A percentile compares a stretch with the other conserved stretches of the same genome.
Conservation (phyloP, 306 rosid genomes). For the Pyrus pyrifolia region DNA sequence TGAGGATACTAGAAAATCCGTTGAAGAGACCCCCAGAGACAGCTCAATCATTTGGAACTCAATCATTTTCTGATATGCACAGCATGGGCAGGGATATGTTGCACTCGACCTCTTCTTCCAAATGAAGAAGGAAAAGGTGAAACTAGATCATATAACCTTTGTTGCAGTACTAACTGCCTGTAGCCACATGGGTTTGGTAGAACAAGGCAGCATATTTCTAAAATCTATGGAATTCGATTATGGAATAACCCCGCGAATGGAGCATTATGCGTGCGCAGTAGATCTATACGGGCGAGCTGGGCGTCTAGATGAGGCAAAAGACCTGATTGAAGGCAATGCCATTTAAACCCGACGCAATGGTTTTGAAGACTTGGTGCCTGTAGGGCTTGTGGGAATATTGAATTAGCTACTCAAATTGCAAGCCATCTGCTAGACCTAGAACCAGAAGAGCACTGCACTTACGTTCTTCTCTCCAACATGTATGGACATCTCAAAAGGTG, state of each 20-base stretch:
- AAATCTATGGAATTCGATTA: slow-evolving; percentile 47
- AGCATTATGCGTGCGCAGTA: slow-evolving; percentile 81
- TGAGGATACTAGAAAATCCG: slow-evolving; percentile 64
- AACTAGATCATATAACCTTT: slow-evolving; percentile 75
- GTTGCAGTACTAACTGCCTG: slow-evolving; percentile 83
- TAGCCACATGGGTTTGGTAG: slow-evolving; percentile 74
- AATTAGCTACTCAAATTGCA: slow-evolving; percentile 67
- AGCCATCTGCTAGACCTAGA: slow-evolving; percentile 49
- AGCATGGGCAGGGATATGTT: slow-evolving; percentile 65
- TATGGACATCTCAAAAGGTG: slow-evolving; percentile 59
- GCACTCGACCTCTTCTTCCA: slow-evolving; percentile 58
- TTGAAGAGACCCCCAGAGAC: slow-evolving; percentile 51
- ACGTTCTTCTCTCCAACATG: slow-evolving; percentile 63
- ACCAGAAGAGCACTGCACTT: slow-evolving; percentile 79
- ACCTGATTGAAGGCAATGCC: slow-evolving; percentile 64
- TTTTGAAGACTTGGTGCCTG: slow-evolving; percentile 81
- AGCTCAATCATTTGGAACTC: slow-evolving; percentile 70
- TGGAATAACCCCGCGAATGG: slow-evolving; percentile 53
- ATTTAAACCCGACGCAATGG: slow-evolving; percentile 57
- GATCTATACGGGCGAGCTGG: slow-evolving; percentile 74
- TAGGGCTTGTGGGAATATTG: slow-evolving; percentile 62
- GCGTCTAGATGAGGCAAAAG: slow-evolving; percentile 49
- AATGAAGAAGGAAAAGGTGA: slow-evolving; percentile 58
- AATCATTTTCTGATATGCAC: slow-evolving; percentile 78
- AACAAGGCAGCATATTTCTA: slow-evolving; percentile 50